Evolutionary conservation across 345 rosid species (phyloP).

Genomic region (Cardamine occulta): DNA sequence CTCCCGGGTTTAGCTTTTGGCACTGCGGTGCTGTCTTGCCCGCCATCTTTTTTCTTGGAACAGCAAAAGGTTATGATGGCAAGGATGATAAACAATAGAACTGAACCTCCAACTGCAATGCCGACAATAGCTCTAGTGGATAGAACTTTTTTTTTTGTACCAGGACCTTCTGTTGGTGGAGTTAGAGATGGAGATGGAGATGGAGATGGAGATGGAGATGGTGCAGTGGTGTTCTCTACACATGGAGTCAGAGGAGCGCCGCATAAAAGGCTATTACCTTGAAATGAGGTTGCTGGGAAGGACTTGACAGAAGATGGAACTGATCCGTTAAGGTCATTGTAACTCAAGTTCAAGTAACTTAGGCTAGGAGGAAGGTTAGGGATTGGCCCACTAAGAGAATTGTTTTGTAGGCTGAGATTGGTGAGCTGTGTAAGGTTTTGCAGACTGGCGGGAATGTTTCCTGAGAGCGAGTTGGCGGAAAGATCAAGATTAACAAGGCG

Average conservation of each 20-base stretch:
- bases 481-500: slow-evolving; percentile 70
- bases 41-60: slow-evolving; percentile 53
- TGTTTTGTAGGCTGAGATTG: slow-evolving; percentile 67
- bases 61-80: slow-evolving; percentile 58
- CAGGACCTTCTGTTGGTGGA: slow-evolving; percentile 32
- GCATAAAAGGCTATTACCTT: slow-evolving; percentile 69
- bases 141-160: slow-evolving; percentile 51
- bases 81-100: slow-evolving; percentile 54
- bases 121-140: slow-evolving; percentile 61
- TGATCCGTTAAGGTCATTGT: slow-evolving; percentile 76
- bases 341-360: slow-evolving; percentile 71
- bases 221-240: slow-evolving; percentile 48
- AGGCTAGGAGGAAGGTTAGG: slow-evolving; percentile 63
- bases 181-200: slow-evolving; percentile 55
- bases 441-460: slow-evolving; percentile 60
- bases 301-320: slow-evolving; percentile 66
- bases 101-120: slow-evolving; percentile 66
- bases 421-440: slow-evolving; percentile 60
- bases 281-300: slow-evolving; percentile 72
- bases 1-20: slow-evolving; percentile 59
- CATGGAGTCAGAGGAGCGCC: slow-evolving; percentile 73
- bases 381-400: slow-evolving; percentile 66
- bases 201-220: slow-evolving; percentile 59
- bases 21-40: slow-evolving; percentile 41
- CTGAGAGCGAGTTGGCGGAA: slow-evolving; percentile 71